These are phyloP conservation scores for Saprolegnia diclina DNA, from an alignment of 352 stramenopile genomes.

Conservation along the genomic window DNA sequence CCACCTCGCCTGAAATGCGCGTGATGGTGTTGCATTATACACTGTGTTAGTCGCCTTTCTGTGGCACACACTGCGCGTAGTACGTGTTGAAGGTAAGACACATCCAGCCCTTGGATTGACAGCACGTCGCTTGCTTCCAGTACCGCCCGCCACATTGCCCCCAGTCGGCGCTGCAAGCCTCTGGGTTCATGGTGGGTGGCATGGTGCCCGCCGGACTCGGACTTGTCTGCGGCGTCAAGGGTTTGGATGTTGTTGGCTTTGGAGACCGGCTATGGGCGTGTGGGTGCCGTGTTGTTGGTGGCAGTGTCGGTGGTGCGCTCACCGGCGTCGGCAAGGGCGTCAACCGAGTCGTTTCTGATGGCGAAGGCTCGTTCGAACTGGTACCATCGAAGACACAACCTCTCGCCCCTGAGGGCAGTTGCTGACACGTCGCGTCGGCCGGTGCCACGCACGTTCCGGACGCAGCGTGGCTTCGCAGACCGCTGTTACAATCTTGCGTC, in stretches of 20 bases:
- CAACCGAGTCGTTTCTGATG: neutral
- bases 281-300: neutral
- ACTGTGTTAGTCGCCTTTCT: too few relatives aligned
- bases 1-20: too few relatives aligned
- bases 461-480: neutral
- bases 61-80: conserved; percentile 1
- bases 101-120: neutral
- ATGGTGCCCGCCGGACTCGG: neutral
- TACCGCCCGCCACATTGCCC: conserved; percentile 8
- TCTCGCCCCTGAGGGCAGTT: neutral
- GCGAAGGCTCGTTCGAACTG: neutral
- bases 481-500: neutral
- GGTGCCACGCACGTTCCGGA: neutral
- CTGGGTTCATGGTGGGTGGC: neutral
- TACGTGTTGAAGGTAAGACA: conserved; percentile 8
- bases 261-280: neutral
- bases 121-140: neutral
- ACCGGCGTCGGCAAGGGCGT: neutral
- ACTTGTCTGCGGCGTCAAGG: neutral
- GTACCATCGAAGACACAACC: neutral
- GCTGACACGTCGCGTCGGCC: neutral
- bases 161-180: neutral
- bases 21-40: neutral
- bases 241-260: neutral
- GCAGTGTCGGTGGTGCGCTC: neutral